Base-by-base conservation (phyloP, 1,284 basidiomycete genomes). In the Ceratobasidium sp. region DNA sequence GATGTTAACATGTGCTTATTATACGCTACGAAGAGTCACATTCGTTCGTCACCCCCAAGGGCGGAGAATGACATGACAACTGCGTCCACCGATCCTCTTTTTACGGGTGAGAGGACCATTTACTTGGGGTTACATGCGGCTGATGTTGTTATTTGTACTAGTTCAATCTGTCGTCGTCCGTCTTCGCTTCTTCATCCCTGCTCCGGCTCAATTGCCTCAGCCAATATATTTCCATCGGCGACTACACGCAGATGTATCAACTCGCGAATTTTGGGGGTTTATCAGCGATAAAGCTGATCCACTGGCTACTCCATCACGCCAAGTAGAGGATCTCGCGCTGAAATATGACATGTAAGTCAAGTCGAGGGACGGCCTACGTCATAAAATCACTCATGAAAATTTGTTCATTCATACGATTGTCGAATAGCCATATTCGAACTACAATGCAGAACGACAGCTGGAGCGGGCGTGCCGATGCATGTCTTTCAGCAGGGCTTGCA, bases 191-290 rank as follows among this genome's bases (percentile, higher is more conserved):
- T 28, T 49, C 3, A 38, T 63, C 21, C 47, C 30, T 8, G 30
- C 47, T 23, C 28, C 47, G 4, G 18, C 16, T n/a, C 46, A 14
- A n/a, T 32, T 63, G 23, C 61, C 61, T 6, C 26, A 30, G 18
- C 46, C 28, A 3, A n/a, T 50, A n/a, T 63, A 63, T 32, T 63
- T 63, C n/a, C 61, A 63, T 28, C 47, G 61, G n/a, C 30, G 47
- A 38, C 26, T 47, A 18, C 9, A 49, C 14, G 44, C 46, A 4
- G 23, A 35, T 50, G 30, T 44, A 26, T 16, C 47, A 35, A 43
- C 47, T 26, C 61, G 47, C 23, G 61, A 63, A 63, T 63, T 35
- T 21, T 63, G 61, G 61, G 61, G 61, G n/a, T 63, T 63, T 30
- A 63, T 63, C 32, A 63, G 61, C n/a, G 61, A 63, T n/a, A 28